Evolutionary conservation across 1,284 basidiomycete genomes (phyloP).

Genomic region (Calocybe gambosa): DNA sequence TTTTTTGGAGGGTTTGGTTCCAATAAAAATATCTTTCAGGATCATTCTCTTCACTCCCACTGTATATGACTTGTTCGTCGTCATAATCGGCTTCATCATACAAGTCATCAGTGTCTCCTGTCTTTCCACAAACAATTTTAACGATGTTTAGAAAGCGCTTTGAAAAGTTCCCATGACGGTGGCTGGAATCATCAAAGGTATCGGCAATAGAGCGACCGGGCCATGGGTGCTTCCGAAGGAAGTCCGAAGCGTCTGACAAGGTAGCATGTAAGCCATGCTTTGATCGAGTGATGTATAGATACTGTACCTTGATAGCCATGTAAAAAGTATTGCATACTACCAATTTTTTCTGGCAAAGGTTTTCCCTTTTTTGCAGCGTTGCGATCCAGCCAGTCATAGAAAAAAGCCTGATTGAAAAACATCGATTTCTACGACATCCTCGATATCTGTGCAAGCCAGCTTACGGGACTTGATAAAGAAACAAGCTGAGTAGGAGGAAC

Average conservation of each 20-base stretch:
- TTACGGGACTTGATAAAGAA: conserved; percentile 70
- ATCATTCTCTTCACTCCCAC: conserved; percentile 51
- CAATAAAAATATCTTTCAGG: conserved; percentile 69
- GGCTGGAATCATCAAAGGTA: conserved; percentile 77
- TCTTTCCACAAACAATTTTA: conserved; percentile 73
- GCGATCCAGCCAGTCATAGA: conserved; percentile 84
- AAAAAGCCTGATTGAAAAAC: conserved; percentile 57
- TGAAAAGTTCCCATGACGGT: conserved; percentile 55
- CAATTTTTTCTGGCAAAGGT: conserved; percentile 77
- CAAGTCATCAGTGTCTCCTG: conserved; percentile 63
- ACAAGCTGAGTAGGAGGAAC: conserved; percentile 86
- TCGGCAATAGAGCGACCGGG: conserved; percentile 80
- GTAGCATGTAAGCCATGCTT: not conserved
- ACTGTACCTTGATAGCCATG: conserved; percentile 70
- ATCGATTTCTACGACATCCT: not conserved
- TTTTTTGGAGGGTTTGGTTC: conserved; percentile 69
- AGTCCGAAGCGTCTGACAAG: conserved; percentile 74
- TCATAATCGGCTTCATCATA: conserved; percentile 70
- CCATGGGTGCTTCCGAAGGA: conserved; percentile 81
- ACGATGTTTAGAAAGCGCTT: conserved; percentile 63
- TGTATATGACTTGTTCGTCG: conserved; percentile 60
- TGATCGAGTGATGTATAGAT: not conserved
- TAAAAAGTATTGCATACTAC: conserved; percentile 86
- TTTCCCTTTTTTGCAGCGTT: conserved; percentile 76
- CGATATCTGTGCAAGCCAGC: conserved; percentile 18